Conservation (phyloP, 2,329 filamentous ascomycete genomes). For the Colletotrichum tamarilloi region DNA sequence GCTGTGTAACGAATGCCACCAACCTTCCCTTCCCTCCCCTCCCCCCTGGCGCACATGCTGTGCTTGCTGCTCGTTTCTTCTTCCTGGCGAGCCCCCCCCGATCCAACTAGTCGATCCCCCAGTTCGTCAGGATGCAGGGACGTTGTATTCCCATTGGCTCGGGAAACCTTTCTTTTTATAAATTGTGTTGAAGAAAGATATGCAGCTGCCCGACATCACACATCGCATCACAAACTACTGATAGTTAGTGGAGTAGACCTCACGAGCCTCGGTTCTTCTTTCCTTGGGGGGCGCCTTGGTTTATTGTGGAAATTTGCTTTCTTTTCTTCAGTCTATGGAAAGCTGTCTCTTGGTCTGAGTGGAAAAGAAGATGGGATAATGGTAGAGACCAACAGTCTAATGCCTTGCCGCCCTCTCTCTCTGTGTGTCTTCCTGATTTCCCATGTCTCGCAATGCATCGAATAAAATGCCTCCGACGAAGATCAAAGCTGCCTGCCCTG, state of each 20-base stretch:
- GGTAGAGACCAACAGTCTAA: conserved; percentile 27
- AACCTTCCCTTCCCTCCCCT: not conserved
- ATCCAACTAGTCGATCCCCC: conserved; percentile 22
- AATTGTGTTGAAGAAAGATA: not conserved
- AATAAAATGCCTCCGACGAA: conserved; percentile 14
- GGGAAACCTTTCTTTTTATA: not conserved
- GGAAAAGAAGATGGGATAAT: conserved; percentile 12
- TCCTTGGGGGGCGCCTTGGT: too few species aligned
- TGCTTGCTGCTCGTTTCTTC: conserved; percentile 16
- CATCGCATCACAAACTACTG: not conserved
- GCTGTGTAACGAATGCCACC: conserved; percentile 29
- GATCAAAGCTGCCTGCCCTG: conserved; percentile 16
- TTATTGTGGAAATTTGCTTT: conserved; percentile 4
- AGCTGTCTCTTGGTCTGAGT: conserved; percentile 6
- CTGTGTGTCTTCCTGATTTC: not conserved
- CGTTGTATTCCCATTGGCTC: conserved; percentile 19
- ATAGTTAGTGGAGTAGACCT: not conserved
- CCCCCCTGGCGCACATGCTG: not conserved
- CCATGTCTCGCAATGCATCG: conserved; percentile 11
- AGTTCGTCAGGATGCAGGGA: conserved; percentile 1
- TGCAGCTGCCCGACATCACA: not conserved
- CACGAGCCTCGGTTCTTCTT: not conserved
- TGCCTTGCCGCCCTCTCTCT: not conserved
- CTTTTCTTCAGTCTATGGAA: conserved; percentile 25
- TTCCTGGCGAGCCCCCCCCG: not conserved